Evolutionary conservation across 129 eudicot genomes (phyloP), one percentile per base, ranked within the genome.

Genomic region (Pseudognaphalium luteoalbum): DNA sequence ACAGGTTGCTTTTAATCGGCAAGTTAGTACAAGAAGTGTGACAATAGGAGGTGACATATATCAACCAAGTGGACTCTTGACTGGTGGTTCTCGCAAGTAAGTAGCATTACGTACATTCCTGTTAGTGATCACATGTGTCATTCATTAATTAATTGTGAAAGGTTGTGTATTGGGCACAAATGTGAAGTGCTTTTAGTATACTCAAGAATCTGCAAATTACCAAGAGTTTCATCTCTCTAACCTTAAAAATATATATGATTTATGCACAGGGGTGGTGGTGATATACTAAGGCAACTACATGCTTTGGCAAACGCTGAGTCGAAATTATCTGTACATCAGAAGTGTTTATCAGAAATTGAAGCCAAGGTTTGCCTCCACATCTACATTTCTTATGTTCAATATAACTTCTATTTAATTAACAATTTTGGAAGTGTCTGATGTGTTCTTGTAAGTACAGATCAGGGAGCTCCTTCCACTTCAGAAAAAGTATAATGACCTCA

Each of bases 11-110:
- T 95, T 95, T 66, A 86, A 82, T 78, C 86, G 80, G 73, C 87
- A 89, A 70, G 82, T 82, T 56, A 81, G 82, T 68, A 90, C 84
- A 68, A 89, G 92, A 47, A 91, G 94, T 86, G 99, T 91, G 64
- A 89, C 96, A 6, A 86, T 91, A 52, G 99, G 89, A 63, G 99
- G 99, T 41, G 99, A 95, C 66, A 84, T 95, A 57, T 91, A 87
- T 83, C 96, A 91, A 83, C 99, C 99, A 68, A 88, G 91, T 83
- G 99, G 99, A 61, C 94, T 91, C 68, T 63, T 95, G 72, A 95
- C 99, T 68, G 99, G 99, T 83, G 99, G 99, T 75, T 87, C 97
- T 79, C 99, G 99, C 81, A 95, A 79, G 99, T 95, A 85, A 78
- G 87, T 42, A 70, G 64, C 34, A 20, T 59, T 42, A 47, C 1